These are phyloP conservation scores for Chaetomium sp. DNA, from an alignment of 2,329 filamentous ascomycete genomes.

Conservation along the genomic window DNA sequence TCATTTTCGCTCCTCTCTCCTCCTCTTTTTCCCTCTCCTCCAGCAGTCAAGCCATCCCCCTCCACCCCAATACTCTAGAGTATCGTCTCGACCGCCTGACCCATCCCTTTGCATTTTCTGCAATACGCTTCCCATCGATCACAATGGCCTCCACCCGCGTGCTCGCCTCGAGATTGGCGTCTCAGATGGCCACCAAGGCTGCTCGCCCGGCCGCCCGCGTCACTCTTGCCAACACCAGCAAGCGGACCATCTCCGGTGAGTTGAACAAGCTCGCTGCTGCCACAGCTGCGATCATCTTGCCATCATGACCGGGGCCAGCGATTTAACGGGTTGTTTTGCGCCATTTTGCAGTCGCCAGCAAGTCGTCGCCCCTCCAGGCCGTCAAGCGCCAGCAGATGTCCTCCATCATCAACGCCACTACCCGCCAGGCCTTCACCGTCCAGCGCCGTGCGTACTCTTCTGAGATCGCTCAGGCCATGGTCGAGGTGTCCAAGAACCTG, in stretches of 20 bases:
- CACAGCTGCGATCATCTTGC: background rate
- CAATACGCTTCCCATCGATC: conserved; percentile 47
- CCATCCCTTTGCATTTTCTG: conserved; percentile 26
- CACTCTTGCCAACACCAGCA: conserved; percentile 58
- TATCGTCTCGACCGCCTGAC: conserved; percentile 34
- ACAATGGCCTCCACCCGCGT: conserved; percentile 76
- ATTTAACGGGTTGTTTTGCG: conserved; percentile 17
- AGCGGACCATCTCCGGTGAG: conserved; percentile 72
- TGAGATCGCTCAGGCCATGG: conserved; percentile 81
- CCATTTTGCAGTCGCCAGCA: conserved; percentile 42
- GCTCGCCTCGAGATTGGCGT: conserved; percentile 70
- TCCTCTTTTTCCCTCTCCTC: conserved; percentile 25
- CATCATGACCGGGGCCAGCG: conserved; percentile 9
- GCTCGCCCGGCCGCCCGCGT: conserved; percentile 68
- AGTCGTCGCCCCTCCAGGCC: conserved; percentile 61
- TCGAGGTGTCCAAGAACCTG: conserved; percentile 85
- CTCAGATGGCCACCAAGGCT: conserved; percentile 70
- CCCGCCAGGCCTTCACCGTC: conserved; percentile 56
- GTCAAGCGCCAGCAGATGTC: conserved; percentile 67
- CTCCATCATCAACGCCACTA: conserved; percentile 59
- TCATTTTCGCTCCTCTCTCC: conserved; percentile 23
- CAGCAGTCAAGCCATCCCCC: conserved; percentile 22
- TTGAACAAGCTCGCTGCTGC: conserved; percentile 20
- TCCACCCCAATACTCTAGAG: conserved; percentile 19
- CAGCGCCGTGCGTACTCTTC: conserved; percentile 72